Evolutionary conservation across 2,329 filamentous ascomycete species (phyloP).

Genomic region (Sporothrix curviconia): DNA sequence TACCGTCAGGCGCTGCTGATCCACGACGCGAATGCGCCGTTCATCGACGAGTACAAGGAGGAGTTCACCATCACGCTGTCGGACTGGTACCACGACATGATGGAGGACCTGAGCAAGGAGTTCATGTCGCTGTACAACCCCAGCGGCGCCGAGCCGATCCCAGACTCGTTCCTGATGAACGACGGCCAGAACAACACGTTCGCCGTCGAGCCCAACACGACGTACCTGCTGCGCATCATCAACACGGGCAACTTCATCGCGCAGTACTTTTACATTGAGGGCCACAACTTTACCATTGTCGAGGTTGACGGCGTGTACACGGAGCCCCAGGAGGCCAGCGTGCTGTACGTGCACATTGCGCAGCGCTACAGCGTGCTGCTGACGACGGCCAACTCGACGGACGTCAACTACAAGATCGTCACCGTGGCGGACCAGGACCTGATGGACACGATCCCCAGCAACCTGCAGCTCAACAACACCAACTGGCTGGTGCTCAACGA

Average conservation of each 20-base stretch:
- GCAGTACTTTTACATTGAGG: conserved; percentile 62
- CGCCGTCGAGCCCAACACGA: conserved; percentile 58
- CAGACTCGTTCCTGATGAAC: conserved; percentile 63
- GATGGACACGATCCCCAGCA: conserved; percentile 61
- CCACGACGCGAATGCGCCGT: conserved; percentile 54
- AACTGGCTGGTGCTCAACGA: conserved; percentile 59
- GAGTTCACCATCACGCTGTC: conserved; percentile 59
- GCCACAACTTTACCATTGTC: conserved; percentile 60
- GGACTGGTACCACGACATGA: conserved; percentile 63
- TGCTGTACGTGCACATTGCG: conserved; percentile 60
- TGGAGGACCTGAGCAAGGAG: conserved; percentile 37
- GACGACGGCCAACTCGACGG: conserved; percentile 56
- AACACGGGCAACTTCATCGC: conserved; percentile 67
- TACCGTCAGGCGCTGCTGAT: conserved; percentile 20
- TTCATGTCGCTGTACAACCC: conserved; percentile 52
- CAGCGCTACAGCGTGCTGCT: conserved; percentile 60
- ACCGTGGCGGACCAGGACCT: conserved; percentile 39
- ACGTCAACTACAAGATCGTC: conserved; percentile 60
- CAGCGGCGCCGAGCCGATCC: conserved; percentile 58
- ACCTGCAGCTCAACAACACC: conserved; percentile 62
- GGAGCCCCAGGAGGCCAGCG: conserved; percentile 50
- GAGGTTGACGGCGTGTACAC: conserved; percentile 69
- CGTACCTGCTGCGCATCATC: conserved; percentile 65
- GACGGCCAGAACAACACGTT: conserved; percentile 58
- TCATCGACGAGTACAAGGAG: conserved; percentile 50